Conservation (phyloP, 345 rosid genomes). For the Eucalyptus curtisii region DNA sequence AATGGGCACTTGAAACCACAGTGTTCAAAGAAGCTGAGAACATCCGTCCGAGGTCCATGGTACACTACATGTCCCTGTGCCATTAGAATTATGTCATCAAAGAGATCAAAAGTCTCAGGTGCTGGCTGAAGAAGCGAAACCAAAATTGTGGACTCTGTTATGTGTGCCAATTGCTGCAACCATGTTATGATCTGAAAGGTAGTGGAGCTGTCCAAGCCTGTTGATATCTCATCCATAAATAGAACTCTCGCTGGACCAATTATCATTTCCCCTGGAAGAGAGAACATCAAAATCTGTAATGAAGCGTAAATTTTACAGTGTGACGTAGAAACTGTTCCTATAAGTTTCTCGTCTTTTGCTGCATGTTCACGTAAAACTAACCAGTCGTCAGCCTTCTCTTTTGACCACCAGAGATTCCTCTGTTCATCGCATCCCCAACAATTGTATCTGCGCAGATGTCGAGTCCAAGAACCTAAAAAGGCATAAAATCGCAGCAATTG, state of each 20-base stretch:
- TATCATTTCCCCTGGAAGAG: slow-evolving; percentile 49
- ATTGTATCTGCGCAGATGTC: slow-evolving; percentile 57
- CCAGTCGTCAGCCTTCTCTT: slow-evolving; percentile 42
- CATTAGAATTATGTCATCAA: slow-evolving; percentile 53
- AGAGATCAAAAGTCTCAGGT: slow-evolving; percentile 68
- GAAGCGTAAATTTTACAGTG: not conserved
- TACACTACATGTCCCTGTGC: slow-evolving; percentile 64
- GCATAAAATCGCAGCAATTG: too few relatives aligned
- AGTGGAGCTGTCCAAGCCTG: slow-evolving; percentile 70
- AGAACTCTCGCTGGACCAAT: slow-evolving; percentile 59
- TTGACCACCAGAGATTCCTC: slow-evolving; percentile 56
- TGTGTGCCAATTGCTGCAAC: slow-evolving; percentile 54
- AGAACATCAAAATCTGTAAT: not conserved
- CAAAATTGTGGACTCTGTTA: slow-evolving; percentile 34
- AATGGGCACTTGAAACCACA: slow-evolving; percentile 66
- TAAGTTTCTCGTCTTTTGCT: not conserved
- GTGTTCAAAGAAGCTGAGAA: slow-evolving; percentile 45
- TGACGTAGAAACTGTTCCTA: not conserved
- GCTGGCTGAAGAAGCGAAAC: slow-evolving; percentile 73
- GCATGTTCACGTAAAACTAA: not conserved
- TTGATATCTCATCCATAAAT: slow-evolving; percentile 78
- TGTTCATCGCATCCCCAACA: slow-evolving; percentile 57
- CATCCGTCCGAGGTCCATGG: slow-evolving; percentile 43
- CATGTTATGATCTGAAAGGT: slow-evolving; percentile 57
- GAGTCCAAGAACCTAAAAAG: slow-evolving; percentile 48